Conservation (phyloP, 139 green algal species). For the Picochlorum sp. region DNA sequence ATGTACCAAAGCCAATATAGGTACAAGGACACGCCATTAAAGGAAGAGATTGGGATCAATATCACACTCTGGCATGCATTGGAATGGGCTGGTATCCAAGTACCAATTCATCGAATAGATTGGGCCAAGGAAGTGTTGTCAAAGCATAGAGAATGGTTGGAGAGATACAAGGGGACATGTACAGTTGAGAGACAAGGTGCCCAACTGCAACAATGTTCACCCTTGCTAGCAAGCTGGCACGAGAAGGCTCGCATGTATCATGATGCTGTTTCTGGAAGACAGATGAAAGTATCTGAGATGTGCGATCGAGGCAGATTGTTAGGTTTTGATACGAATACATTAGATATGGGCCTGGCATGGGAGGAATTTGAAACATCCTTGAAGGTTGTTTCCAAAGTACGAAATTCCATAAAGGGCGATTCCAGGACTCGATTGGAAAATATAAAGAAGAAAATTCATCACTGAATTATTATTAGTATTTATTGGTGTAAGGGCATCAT, state of each 20-base stretch:
- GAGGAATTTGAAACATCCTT: slow-evolving; percentile 29
- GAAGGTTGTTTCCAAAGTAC: slow-evolving; percentile 11
- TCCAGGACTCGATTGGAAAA: slow-evolving; percentile 1
- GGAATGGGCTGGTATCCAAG: not conserved
- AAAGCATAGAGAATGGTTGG: not conserved
- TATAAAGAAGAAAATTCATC: slow-evolving; percentile 2
- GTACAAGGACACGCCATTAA: slow-evolving; percentile 9
- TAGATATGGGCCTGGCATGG: slow-evolving; percentile 11
- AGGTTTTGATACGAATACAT: slow-evolving; percentile 3
- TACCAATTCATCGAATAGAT: not conserved
- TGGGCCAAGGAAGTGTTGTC: not conserved
- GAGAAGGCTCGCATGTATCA: not conserved
- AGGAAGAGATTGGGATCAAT: not conserved
- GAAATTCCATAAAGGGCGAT: slow-evolving; percentile 13
- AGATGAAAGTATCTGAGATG: not conserved
- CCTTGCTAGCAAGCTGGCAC: not conserved
- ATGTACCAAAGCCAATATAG: slow-evolving; percentile 11
- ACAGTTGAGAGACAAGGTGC: not conserved
- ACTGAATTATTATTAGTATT: not conserved
- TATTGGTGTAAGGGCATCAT: not conserved
- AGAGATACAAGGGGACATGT: slow-evolving; percentile 2
- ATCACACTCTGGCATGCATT: not conserved
- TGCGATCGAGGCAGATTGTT: not conserved
- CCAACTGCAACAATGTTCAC: not conserved
- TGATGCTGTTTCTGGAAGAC: not conserved